Percentiles rank a stretch among this genome's conserved stretches.
Conservation (phyloP, 805 yeast genomes). For the Saccharomyces cerevisiae region DNA sequence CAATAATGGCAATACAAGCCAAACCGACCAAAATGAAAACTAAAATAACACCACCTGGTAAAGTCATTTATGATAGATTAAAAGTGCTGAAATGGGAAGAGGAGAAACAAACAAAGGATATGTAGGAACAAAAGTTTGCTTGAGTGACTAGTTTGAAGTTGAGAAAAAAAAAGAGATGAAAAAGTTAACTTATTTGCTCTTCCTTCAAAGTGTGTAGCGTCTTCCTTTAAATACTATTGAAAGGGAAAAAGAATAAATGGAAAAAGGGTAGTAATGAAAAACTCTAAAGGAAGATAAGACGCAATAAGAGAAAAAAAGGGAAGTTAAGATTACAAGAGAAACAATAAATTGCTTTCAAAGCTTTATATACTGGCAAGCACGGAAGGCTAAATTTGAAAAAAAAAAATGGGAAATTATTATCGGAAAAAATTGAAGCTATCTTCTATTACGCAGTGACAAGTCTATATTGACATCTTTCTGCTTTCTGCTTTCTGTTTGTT, state of each 20-base stretch:
- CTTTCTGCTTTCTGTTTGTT: background rate
- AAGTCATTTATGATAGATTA: slow-evolving; percentile 11
- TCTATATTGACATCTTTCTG: background rate
- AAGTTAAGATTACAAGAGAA: background rate
- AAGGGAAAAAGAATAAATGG: background rate
- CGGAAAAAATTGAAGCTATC: background rate
- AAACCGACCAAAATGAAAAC: slow-evolving; percentile 42
- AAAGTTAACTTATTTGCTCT: background rate
- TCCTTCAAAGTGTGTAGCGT: background rate
- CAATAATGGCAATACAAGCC: slow-evolving; percentile 28
- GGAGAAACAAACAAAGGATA: background rate
- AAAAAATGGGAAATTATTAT: background rate
- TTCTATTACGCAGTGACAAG: background rate
- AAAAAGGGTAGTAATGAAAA: background rate
- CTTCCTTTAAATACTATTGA: slow-evolving; percentile 1
- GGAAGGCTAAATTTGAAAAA: background rate
- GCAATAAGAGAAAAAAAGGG: background rate
- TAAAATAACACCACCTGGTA: slow-evolving; percentile 69
- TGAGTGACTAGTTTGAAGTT: background rate
- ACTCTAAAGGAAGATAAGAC: background rate
- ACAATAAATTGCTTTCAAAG: background rate
- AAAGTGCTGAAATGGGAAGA: background rate
- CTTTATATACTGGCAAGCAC: background rate
- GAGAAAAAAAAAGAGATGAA: background rate
- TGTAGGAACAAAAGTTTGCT: background rate